A percentile compares a stretch with the other conserved stretches of the same genome.
phyloP scores from a whole-genome alignment of 495 filamentous ascomycete species.

The Aspergillus taichungensis region DNA sequence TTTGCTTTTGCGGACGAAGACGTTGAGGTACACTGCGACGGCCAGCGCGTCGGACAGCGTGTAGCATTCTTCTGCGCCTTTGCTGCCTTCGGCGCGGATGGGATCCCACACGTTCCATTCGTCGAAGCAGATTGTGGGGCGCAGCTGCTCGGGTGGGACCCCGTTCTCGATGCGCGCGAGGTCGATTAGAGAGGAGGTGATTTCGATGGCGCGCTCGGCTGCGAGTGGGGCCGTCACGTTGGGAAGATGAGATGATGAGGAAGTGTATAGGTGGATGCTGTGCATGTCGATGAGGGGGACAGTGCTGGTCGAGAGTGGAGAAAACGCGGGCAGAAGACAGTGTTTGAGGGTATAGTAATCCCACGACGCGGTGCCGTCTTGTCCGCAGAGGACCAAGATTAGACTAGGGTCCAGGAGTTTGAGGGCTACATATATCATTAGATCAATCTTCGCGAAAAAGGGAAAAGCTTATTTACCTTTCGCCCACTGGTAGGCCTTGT shows the following conservation, averaged over 20 bases:
- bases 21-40: slow-evolving; percentile 66
- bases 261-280: slow-evolving; percentile 63
- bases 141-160: slow-evolving; percentile 45
- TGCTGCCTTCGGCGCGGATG: slow-evolving; percentile 56
- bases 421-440: slow-evolving; percentile 36
- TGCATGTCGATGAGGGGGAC: slow-evolving; percentile 64
- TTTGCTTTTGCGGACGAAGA: slow-evolving; percentile 66
- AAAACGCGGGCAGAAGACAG: slow-evolving; percentile 39
- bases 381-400: slow-evolving; percentile 60
- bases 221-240: slow-evolving; percentile 60
- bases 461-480: slow-evolving; percentile 34
- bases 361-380: slow-evolving; percentile 59
- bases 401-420: slow-evolving; percentile 65
- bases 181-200: slow-evolving; percentile 58
- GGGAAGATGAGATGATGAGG: slow-evolving; percentile 40
- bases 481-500: slow-evolving; percentile 70
- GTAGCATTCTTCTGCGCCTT: slow-evolving; percentile 62
- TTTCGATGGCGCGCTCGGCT: slow-evolving; percentile 68
- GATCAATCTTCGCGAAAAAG: neutral
- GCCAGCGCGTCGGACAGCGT: slow-evolving; percentile 69
- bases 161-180: slow-evolving; percentile 62
- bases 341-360: slow-evolving; percentile 62
- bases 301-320: slow-evolving; percentile 31
- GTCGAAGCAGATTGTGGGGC: slow-evolving; percentile 69
- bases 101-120: slow-evolving; percentile 87